These are phyloP conservation scores for Phycomyces nitens DNA, from an alignment of 192 early-diverging fungal species.

Conservation along the genomic window DNA sequence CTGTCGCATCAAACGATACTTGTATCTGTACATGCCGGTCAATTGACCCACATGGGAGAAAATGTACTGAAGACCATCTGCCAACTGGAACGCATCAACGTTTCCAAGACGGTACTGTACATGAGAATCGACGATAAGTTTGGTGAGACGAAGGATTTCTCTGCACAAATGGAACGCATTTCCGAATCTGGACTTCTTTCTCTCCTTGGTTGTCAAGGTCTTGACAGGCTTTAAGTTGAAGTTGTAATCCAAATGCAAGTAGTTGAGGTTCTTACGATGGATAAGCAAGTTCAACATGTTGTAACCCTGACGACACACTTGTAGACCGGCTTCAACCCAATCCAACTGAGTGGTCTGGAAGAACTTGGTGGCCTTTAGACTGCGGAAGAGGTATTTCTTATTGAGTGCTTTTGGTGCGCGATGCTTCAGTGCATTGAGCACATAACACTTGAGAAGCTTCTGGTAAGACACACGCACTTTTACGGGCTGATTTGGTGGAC, in stretches of 20 bases:
- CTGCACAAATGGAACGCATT: constrained; percentile 95
- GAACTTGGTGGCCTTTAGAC: constrained; percentile 95
- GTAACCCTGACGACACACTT: constrained; percentile 97
- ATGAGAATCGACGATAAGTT: constrained; percentile 95
- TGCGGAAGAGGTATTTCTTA: constrained; percentile 93
- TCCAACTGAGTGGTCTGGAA: constrained; percentile 98
- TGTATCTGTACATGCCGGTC: constrained; percentile 99
- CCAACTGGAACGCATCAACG: constrained; percentile 98
- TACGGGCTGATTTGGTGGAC: constrained; percentile 87
- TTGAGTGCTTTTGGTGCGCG: constrained; percentile 84
- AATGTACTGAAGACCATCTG: constrained; percentile 97
- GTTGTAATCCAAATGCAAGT: constrained; percentile 98
- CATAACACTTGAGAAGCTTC: constrained; percentile 95
- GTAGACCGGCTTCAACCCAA: constrained; percentile 99
- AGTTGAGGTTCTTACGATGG: constrained; percentile 97
- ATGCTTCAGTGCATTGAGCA: constrained; percentile 87
- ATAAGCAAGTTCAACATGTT: constrained; percentile 99
- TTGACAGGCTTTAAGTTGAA: constrained; percentile 99
- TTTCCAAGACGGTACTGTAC: constrained; percentile 98
- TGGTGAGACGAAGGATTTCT: constrained; percentile 95
- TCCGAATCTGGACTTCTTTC: constrained; percentile 98
- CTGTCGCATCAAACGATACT: constrained; percentile 96
- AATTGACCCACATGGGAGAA: constrained; percentile 98
- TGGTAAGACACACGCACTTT: constrained; percentile 99
- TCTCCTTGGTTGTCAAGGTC: constrained; percentile 98